A percentile compares a stretch with the other conserved stretches of the same genome.
phyloP scores from a whole-genome alignment of 1,139 yeast genomes.

The Protomyces inouyei region DNA sequence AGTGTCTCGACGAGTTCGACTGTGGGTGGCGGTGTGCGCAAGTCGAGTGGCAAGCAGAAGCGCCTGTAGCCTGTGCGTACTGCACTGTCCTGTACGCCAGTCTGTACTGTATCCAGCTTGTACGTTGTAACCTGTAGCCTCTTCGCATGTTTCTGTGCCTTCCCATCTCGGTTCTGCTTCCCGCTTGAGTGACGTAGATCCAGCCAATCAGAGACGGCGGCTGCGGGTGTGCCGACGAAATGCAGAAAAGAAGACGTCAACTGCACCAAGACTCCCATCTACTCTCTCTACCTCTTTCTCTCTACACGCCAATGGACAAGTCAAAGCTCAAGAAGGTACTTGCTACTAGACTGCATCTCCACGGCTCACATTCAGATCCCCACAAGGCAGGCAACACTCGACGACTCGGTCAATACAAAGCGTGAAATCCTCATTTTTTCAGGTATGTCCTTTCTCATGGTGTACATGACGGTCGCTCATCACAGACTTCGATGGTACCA shows the following conservation, averaged over 20 bases:
- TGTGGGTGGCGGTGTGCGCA: constrained; percentile 16
- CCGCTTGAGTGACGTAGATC: neutral
- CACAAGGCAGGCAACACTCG: constrained; percentile 18
- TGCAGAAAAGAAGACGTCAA: neutral
- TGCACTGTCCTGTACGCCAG: neutral
- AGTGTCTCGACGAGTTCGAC: constrained; percentile 11
- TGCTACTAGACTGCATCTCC: neutral
- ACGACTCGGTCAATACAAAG: constrained; percentile 24
- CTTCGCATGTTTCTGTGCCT: too few species aligned
- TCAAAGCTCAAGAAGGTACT: neutral
- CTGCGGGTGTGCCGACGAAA: neutral
- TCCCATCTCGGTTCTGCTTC: too few species aligned
- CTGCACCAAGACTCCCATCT: neutral
- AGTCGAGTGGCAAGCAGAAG: constrained; percentile 27
- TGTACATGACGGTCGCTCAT: neutral
- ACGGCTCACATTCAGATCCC: constrained; percentile 6
- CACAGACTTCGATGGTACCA: constrained; percentile 46
- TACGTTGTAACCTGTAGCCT: too few species aligned
- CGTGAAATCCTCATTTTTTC: constrained; percentile 40
- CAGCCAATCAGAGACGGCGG: neutral
- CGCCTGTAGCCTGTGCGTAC: neutral
- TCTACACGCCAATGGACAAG: neutral
- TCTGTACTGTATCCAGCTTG: neutral
- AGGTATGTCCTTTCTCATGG: constrained; percentile 28
- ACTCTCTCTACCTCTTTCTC: neutral